Conservation (phyloP, 2,329 filamentous ascomycete genomes). For the Pestalotiopsis fici region DNA sequence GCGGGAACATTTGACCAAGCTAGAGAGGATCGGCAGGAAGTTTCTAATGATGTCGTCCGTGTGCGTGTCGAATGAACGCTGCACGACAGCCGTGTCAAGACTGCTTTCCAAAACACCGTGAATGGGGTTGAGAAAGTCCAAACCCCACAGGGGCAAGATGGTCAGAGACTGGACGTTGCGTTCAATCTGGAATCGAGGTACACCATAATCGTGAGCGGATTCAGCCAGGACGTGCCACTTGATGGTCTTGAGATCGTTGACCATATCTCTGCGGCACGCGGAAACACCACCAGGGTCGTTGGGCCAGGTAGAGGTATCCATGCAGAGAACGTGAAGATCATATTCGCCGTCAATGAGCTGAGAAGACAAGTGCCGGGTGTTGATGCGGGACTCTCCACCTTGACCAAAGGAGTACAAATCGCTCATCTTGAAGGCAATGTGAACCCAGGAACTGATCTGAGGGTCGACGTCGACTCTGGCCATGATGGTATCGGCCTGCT, state of each 20-base stretch:
- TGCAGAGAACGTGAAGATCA: slow-evolving; percentile 4
- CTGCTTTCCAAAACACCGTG: slow-evolving; percentile 3
- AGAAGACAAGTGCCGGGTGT: slow-evolving; percentile 2
- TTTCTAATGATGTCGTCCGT: neutral
- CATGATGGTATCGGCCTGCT: slow-evolving; percentile 5
- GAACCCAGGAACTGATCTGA: slow-evolving; percentile 4
- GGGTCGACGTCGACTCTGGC: slow-evolving; percentile 2
- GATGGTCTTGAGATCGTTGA: slow-evolving; percentile 7
- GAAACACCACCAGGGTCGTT: slow-evolving; percentile 7
- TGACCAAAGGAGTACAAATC: neutral
- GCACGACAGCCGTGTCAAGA: neutral
- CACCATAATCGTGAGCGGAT: slow-evolving; percentile 6
- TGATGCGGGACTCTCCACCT: neutral
- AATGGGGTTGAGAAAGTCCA: slow-evolving; percentile 3
- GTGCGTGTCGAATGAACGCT: neutral
- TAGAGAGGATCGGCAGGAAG: slow-evolving; percentile 1
- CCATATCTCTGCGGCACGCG: slow-evolving; percentile 2
- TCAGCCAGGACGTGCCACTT: slow-evolving; percentile 8
- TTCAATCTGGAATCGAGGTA: slow-evolving; percentile 5
- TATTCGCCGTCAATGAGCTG: neutral
- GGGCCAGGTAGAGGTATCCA: slow-evolving; percentile 8
- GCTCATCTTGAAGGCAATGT: slow-evolving; percentile 1
- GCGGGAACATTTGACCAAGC: neutral
- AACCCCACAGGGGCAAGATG: slow-evolving; percentile 4
- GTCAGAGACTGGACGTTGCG: slow-evolving; percentile 8